These are phyloP conservation scores for Lindgomyces ingoldianus DNA, from an alignment of 495 filamentous ascomycete genomes.

Conservation along the genomic window DNA sequence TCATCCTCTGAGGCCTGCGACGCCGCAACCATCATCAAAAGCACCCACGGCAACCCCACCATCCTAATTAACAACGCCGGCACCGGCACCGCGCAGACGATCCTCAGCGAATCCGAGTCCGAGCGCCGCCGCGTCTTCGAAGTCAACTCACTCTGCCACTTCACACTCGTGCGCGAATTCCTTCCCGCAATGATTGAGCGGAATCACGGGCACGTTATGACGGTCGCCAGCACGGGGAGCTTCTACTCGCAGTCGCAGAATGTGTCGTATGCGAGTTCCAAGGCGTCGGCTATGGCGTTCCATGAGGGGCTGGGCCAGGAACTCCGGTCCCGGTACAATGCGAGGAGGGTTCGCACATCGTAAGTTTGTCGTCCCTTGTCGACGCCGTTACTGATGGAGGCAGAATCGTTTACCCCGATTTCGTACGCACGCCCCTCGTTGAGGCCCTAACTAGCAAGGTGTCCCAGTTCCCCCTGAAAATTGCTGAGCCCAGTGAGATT, in stretches of 20 bases:
- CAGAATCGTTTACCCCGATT: slow-evolving; percentile 41
- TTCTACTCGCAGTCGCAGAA: slow-evolving; percentile 52
- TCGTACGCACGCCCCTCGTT: slow-evolving; percentile 32
- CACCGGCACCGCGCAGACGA: slow-evolving; percentile 46
- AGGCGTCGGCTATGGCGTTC: slow-evolving; percentile 57
- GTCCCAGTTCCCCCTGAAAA: no score
- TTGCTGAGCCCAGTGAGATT: no score
- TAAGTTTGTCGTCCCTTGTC: not conserved
- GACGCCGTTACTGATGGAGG: slow-evolving; percentile 19
- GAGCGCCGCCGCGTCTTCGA: slow-evolving; percentile 54
- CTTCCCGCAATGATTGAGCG: slow-evolving; percentile 57
- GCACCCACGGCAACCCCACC: slow-evolving; percentile 46
- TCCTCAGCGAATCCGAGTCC: slow-evolving; percentile 50
- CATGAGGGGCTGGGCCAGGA: slow-evolving; percentile 48
- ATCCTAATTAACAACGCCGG: slow-evolving; percentile 60
- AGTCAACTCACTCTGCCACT: slow-evolving; percentile 61
- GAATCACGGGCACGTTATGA: slow-evolving; percentile 62
- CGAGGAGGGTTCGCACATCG: slow-evolving; percentile 24
- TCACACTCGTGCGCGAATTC: slow-evolving; percentile 57
- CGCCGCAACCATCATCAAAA: slow-evolving; percentile 46
- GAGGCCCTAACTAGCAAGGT: not conserved
- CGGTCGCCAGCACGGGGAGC: slow-evolving; percentile 55
- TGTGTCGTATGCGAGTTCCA: slow-evolving; percentile 56
- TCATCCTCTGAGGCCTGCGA: slow-evolving; percentile 47
- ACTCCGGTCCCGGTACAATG: slow-evolving; percentile 27